Evolutionary conservation across 352 stramenopile species (phyloP).

Genomic region (Phytophthora palmivora): DNA sequence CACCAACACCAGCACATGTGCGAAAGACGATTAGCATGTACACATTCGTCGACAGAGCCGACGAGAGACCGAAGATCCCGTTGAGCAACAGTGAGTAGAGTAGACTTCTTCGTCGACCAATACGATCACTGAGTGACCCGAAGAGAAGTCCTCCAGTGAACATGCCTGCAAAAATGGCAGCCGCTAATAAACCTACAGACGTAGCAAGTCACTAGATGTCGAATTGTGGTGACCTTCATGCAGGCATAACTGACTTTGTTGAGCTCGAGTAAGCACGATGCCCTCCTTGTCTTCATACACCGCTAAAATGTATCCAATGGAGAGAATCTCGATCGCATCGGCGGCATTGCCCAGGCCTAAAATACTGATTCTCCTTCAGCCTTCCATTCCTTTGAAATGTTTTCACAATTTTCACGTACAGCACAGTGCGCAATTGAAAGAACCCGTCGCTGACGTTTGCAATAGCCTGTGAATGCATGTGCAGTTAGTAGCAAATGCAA

Average conservation of each 20-base stretch:
- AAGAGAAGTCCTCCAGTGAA: conserved; percentile 86
- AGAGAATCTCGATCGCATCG: conserved; percentile 92
- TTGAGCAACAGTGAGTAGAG: conserved; percentile 86
- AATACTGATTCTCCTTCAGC: conserved; percentile 48
- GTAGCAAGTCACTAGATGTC: neutral
- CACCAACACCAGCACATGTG: conserved; percentile 70
- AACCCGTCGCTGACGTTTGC: conserved; percentile 62
- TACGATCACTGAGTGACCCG: conserved; percentile 75
- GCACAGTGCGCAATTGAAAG: conserved; percentile 72
- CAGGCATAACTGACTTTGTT: conserved; percentile 54
- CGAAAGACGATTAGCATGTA: conserved; percentile 70
- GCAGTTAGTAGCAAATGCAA: neutral
- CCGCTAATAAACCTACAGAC: conserved; percentile 71
- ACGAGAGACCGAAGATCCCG: conserved; percentile 76
- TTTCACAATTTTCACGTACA: conserved; percentile 44
- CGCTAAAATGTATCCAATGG: conserved; percentile 91
- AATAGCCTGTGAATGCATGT: conserved; percentile 47
- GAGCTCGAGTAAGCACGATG: conserved; percentile 45
- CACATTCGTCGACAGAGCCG: conserved; percentile 69
- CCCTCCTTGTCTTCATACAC: conserved; percentile 84
- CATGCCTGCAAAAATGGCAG: conserved; percentile 92
- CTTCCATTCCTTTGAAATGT: neutral
- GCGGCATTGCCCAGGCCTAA: conserved; percentile 86
- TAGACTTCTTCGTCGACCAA: conserved; percentile 77
- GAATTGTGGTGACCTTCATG: neutral